A percentile compares a stretch with the other conserved stretches of the same genome.
Evolutionary conservation across 768 basidiomycete species (phyloP).

Genomic region (Tylopilus sp.): DNA sequence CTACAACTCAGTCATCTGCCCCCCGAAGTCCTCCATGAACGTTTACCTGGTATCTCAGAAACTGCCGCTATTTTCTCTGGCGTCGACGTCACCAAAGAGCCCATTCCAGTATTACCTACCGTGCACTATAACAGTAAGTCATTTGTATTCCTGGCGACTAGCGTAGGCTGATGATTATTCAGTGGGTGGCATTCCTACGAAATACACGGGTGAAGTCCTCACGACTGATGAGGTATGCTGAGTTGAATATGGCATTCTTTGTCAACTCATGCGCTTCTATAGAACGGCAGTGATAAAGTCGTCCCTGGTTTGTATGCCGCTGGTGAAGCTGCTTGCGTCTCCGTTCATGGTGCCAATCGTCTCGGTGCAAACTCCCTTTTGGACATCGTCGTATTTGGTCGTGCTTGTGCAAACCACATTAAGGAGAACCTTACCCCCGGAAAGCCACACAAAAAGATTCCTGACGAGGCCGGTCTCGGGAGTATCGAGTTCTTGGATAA

Average conservation of each 20-base stretch:
- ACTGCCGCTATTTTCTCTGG: slow-evolving; percentile 98
- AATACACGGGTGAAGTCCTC: slow-evolving; percentile 95
- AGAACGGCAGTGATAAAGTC: slow-evolving; percentile 85
- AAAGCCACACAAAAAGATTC: slow-evolving; percentile 84
- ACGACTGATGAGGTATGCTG: slow-evolving; percentile 64
- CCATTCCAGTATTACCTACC: slow-evolving; percentile 96
- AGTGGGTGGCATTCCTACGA: slow-evolving; percentile 99
- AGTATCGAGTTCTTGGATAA: slow-evolving; percentile 87
- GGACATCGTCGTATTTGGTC: slow-evolving; percentile 98
- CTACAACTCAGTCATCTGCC: slow-evolving; percentile 97
- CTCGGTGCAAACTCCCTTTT: slow-evolving; percentile 98
- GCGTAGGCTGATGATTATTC: slow-evolving; percentile 12
- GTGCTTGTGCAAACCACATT: slow-evolving; percentile 98
- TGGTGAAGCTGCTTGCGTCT: slow-evolving; percentile 98
- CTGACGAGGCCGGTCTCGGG: slow-evolving; percentile 79
- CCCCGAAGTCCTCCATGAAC: slow-evolving; percentile 91
- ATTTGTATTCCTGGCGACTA: background rate
- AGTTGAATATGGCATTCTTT: background rate
- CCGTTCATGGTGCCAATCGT: slow-evolving; percentile 98
- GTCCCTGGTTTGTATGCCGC: slow-evolving; percentile 98
- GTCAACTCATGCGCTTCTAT: slow-evolving; percentile 1
- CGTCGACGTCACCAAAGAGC: slow-evolving; percentile 99
- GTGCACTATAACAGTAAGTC: slow-evolving; percentile 97
- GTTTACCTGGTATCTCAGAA: slow-evolving; percentile 98
- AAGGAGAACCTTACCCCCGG: slow-evolving; percentile 86